phyloP scores from a whole-genome alignment of 805 yeast species.

The Candida anglica region DNA sequence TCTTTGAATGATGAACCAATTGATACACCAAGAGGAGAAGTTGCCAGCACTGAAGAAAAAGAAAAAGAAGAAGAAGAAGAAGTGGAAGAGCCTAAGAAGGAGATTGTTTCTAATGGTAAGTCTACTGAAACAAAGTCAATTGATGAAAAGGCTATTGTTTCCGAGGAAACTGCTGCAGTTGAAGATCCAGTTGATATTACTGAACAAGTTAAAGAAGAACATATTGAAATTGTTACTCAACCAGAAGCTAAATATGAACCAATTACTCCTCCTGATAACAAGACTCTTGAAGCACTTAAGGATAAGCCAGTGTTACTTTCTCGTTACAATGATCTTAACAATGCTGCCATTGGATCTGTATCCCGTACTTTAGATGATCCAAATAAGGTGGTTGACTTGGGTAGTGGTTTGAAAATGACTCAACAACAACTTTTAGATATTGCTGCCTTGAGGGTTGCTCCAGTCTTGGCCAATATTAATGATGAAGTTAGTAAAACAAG shows the following conservation, averaged over 20 bases:
- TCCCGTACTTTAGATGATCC: conserved; percentile 45
- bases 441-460: conserved; percentile 53
- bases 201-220: conserved; percentile 22
- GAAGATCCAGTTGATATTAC: conserved; percentile 19
- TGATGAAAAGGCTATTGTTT: conserved; percentile 11
- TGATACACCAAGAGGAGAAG: conserved; percentile 7
- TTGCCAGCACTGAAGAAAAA: conserved; percentile 9
- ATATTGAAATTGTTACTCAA: conserved; percentile 31
- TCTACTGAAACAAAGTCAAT: conserved; percentile 10
- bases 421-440: conserved; percentile 53
- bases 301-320: conserved; percentile 47
- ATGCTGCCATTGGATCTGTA: conserved; percentile 44
- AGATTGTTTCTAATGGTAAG: no score
- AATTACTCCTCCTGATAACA: conserved; percentile 31
- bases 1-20: conserved; percentile 16
- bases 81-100: conserved; percentile 2
- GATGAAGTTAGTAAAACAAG: conserved; percentile 44
- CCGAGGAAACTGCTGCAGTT: conserved; percentile 14
- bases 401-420: conserved; percentile 51
- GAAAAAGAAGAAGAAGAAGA: conserved; percentile 11
- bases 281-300: conserved; percentile 32
- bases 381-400: conserved; percentile 46
- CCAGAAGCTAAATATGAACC: conserved; percentile 33
- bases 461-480: conserved; percentile 48
- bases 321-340: conserved; percentile 47